These are phyloP conservation scores for Paramecium octaurelia DNA, from an alignment of 73 alveolate species.

Conservation along the genomic window DNA sequence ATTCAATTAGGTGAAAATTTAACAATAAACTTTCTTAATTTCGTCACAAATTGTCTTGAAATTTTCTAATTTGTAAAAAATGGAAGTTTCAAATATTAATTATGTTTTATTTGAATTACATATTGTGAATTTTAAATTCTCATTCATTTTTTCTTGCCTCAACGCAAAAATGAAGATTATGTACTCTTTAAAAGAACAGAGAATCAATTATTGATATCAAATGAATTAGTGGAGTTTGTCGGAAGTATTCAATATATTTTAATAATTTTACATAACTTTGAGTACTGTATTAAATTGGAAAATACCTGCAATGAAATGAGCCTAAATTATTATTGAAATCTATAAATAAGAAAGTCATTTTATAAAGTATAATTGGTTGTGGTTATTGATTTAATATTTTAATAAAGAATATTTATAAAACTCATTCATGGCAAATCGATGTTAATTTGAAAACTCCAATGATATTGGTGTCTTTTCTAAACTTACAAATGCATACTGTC, in stretches of 20 bases:
- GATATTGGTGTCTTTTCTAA: slow-evolving; percentile 97
- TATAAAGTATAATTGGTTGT: background rate
- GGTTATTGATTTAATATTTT: background rate
- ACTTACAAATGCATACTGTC: slow-evolving; percentile 92
- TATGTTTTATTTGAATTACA: background rate
- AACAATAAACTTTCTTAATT: background rate
- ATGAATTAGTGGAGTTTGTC: background rate
- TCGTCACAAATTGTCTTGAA: background rate
- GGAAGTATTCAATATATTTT: background rate
- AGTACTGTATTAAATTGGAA: background rate
- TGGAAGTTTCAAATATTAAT: background rate
- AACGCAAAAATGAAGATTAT: background rate
- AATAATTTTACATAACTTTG: background rate
- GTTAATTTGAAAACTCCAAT: slow-evolving; percentile 90
- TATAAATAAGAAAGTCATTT: background rate
- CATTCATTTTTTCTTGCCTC: background rate
- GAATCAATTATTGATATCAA: background rate
- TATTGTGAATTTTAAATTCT: background rate
- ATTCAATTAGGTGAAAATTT: background rate
- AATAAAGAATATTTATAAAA: slow-evolving; percentile 27
- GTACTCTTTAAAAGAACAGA: background rate
- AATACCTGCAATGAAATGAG: background rate
- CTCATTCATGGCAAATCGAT: slow-evolving; percentile 86
- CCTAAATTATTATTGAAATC: no score
- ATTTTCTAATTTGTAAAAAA: background rate